Percentiles rank a stretch among this genome's conserved stretches.
phyloP scores from a whole-genome alignment of 1,139 yeast species.

The Debaryomyces udenii region DNA sequence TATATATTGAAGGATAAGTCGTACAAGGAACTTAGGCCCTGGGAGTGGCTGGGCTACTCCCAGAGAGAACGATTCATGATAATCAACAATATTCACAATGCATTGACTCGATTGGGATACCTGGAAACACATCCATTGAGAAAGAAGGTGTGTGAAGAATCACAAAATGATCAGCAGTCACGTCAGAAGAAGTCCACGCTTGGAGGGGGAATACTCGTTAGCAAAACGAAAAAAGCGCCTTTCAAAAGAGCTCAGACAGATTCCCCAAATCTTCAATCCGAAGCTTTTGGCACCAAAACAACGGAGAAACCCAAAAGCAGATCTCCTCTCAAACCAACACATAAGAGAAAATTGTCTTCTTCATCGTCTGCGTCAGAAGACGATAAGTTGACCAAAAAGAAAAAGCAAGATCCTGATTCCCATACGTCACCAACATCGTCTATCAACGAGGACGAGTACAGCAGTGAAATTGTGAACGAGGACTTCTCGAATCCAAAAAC shows the following conservation, averaged over 20 bases:
- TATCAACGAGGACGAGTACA: constrained; percentile 25
- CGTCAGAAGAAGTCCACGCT: constrained; percentile 17
- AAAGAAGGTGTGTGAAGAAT: constrained; percentile 34
- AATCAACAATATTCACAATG: constrained; percentile 38
- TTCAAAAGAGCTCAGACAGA: constrained; percentile 25
- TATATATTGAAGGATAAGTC: constrained; percentile 44
- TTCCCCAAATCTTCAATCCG: constrained; percentile 17
- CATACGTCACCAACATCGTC: constrained; percentile 36
- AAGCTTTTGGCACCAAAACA: not conserved
- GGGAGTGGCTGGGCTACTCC: constrained; percentile 39
- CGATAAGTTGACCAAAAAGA: constrained; percentile 18
- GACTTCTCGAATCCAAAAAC: not conserved
- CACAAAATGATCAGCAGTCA: constrained; percentile 12
- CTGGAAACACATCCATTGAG: constrained; percentile 51
- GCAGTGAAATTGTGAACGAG: constrained; percentile 10
- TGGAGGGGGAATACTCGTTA: constrained; percentile 27
- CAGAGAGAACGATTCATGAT: constrained; percentile 37
- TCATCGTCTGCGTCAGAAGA: constrained; percentile 14
- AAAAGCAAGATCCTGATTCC: constrained; percentile 18
- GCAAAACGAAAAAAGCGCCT: constrained; percentile 13
- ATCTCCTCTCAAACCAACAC: constrained; percentile 8
- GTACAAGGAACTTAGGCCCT: constrained; percentile 46
- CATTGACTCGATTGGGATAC: constrained; percentile 47
- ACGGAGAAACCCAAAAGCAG: constrained; percentile 4
- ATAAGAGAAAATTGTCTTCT: constrained; percentile 7